Evolutionary conservation across 2,329 filamentous ascomycete genomes (phyloP).

Genomic region (Plectosphaerella plurivora): DNA sequence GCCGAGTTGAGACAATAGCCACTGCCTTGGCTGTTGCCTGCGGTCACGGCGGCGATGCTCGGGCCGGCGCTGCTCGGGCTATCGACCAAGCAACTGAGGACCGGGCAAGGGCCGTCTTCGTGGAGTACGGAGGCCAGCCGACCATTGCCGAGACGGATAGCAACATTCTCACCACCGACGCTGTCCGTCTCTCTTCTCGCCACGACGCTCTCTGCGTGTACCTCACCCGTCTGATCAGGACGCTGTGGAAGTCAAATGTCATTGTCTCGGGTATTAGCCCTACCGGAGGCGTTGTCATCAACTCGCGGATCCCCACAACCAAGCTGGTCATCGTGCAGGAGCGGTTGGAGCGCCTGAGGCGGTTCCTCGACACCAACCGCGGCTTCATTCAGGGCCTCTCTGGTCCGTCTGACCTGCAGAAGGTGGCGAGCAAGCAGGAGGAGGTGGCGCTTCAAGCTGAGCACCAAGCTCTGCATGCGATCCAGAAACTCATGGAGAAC

Average conservation of each 20-base stretch:
- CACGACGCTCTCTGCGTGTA: constrained; percentile 88
- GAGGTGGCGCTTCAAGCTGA: constrained; percentile 91
- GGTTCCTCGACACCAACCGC: constrained; percentile 83
- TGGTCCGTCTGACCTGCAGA: constrained; percentile 80
- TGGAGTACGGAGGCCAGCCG: constrained; percentile 87
- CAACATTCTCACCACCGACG: constrained; percentile 68
- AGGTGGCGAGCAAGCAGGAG: constrained; percentile 77
- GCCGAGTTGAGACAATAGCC: constrained; percentile 81
- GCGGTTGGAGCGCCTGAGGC: constrained; percentile 70
- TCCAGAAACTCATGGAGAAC: constrained; percentile 80
- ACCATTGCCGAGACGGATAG: constrained; percentile 75
- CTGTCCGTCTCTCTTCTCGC: constrained; percentile 80
- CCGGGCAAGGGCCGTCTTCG: constrained; percentile 79
- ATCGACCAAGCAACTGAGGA: constrained; percentile 85
- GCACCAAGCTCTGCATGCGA: constrained; percentile 83
- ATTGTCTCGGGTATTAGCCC: constrained; percentile 49
- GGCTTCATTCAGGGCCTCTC: constrained; percentile 89
- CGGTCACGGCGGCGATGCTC: constrained; percentile 76
- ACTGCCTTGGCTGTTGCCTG: constrained; percentile 92
- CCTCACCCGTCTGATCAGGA: constrained; percentile 79
- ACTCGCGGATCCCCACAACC: constrained; percentile 58
- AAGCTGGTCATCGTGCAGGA: constrained; percentile 78
- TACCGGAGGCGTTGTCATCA: constrained; percentile 58
- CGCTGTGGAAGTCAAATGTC: constrained; percentile 80
- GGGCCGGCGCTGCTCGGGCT: constrained; percentile 68